A percentile compares a stretch with the other conserved stretches of the same genome.
These are phyloP conservation scores for Candida dubliniensis DNA, from an alignment of 1,139 yeast genomes.

Conservation along the genomic window DNA sequence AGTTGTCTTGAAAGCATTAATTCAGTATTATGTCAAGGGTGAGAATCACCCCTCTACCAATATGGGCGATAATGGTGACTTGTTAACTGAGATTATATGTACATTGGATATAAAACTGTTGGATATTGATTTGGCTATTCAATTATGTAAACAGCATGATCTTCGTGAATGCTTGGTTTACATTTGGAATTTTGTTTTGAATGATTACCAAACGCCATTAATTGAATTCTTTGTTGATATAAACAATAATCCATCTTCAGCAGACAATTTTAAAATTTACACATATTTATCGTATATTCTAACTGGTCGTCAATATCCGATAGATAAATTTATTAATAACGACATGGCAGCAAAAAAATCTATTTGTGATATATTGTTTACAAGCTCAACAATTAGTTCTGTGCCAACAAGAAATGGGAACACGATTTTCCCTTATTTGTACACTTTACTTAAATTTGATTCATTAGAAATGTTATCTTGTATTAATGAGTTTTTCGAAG, in stretches of 20 bases:
- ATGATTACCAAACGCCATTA: conserved; percentile 70
- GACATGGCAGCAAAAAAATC: conserved; percentile 39
- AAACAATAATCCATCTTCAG: conserved; percentile 10
- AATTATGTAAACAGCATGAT: conserved; percentile 53
- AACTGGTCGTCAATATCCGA: conserved; percentile 79
- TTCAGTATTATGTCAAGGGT: conserved; percentile 42
- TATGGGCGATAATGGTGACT: conserved; percentile 35
- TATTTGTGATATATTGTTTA: conserved; percentile 56
- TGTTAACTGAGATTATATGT: conserved; percentile 66
- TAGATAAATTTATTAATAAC: conserved; percentile 47
- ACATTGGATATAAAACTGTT: conserved; percentile 61
- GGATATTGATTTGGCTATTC: conserved; percentile 71
- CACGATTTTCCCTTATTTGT: conserved; percentile 60
- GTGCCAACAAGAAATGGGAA: conserved; percentile 22
- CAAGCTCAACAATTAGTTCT: conserved; percentile 10
- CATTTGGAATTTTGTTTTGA: conserved; percentile 64
- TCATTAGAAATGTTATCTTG: conserved; percentile 62
- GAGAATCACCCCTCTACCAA: conserved; percentile 3
- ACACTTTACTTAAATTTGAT: conserved; percentile 47
- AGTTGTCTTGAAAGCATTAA: conserved; percentile 56
- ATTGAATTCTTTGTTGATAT: conserved; percentile 52
- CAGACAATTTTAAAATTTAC: conserved; percentile 41
- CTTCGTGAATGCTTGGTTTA: conserved; percentile 63
- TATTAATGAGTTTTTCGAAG: conserved; percentile 79
- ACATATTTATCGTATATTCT: conserved; percentile 67